These are phyloP conservation scores for Eucalyptus regnans DNA, from an alignment of 345 rosid species.

Conservation along the genomic window DNA sequence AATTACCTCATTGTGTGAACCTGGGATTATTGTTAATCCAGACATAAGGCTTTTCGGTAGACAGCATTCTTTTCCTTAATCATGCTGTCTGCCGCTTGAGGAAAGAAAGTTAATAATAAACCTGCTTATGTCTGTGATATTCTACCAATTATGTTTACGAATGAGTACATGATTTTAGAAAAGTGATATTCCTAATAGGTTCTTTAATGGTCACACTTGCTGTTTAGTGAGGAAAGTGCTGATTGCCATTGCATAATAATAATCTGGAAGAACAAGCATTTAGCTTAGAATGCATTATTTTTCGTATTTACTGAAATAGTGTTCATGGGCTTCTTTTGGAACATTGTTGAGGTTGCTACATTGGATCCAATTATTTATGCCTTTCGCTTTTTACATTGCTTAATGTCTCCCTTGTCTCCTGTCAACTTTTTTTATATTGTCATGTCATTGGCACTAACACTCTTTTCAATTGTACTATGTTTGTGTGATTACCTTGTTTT, in stretches of 20 bases:
- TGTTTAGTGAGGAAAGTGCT: neutral
- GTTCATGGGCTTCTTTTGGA: neutral
- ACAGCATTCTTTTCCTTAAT: neutral
- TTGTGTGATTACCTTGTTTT: slow-evolving; percentile 8
- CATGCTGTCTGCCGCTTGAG: neutral
- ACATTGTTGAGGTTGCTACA: slow-evolving; percentile 23
- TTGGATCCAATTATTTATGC: slow-evolving; percentile 39
- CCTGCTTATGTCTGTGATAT: neutral
- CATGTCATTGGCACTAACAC: slow-evolving; percentile 10
- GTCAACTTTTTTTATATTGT: neutral
- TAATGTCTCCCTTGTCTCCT: slow-evolving; percentile 4
- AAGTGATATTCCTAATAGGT: neutral
- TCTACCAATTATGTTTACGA: neutral
- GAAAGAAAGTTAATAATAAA: neutral
- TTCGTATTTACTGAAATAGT: neutral
- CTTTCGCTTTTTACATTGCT: slow-evolving; percentile 35
- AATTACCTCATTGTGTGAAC: neutral
- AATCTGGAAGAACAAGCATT: neutral
- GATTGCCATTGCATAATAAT: neutral
- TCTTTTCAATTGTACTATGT: slow-evolving; percentile 3
- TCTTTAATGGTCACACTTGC: neutral
- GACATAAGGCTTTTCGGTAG: neutral
- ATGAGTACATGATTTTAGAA: neutral
- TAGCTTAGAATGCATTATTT: neutral
- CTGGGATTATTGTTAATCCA: neutral